These are phyloP conservation scores for Oryza punctata DNA, from an alignment of 176 grass and related monocot species.

Conservation along the genomic window DNA sequence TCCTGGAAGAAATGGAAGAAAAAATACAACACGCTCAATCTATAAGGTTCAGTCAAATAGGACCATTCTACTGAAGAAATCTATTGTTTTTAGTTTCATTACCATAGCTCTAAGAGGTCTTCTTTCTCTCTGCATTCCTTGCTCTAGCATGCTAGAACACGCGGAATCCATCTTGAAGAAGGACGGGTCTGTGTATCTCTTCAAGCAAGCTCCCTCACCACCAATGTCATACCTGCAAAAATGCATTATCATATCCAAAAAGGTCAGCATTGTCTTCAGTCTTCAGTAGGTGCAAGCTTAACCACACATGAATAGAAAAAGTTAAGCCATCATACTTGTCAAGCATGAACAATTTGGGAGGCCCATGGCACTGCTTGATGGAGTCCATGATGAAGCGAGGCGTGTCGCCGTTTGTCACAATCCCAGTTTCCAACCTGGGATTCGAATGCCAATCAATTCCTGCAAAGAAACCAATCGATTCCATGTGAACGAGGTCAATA, in stretches of 20 bases:
- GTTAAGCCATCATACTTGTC: slow-evolving; percentile 68
- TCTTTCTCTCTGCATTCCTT: slow-evolving; percentile 53
- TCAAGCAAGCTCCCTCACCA: slow-evolving; percentile 82
- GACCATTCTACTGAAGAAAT: neutral
- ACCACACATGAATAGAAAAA: neutral
- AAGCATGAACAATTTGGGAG: slow-evolving; percentile 87
- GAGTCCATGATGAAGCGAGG: slow-evolving; percentile 81
- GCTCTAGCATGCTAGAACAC: slow-evolving; percentile 43
- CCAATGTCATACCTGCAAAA: slow-evolving; percentile 74
- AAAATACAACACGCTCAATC: neutral
- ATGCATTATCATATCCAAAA: slow-evolving; percentile 24
- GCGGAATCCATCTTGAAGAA: slow-evolving; percentile 60
- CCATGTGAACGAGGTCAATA: slow-evolving; percentile 7
- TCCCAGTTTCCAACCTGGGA: slow-evolving; percentile 51
- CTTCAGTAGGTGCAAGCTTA: slow-evolving; percentile 10
- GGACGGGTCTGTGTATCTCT: slow-evolving; percentile 82
- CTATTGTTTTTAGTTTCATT: slow-evolving; percentile 25
- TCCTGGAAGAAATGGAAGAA: slow-evolving; percentile 58
- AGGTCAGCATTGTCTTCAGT: neutral
- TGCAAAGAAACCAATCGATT: slow-evolving; percentile 37
- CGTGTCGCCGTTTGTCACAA: slow-evolving; percentile 64
- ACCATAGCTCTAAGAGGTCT: slow-evolving; percentile 67
- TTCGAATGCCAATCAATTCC: slow-evolving; percentile 71
- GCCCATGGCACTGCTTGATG: slow-evolving; percentile 74
- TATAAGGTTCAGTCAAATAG: neutral